A percentile compares a stretch with the other conserved stretches of the same genome.
Conservation (phyloP, 2,329 filamentous ascomycete species). For the Madurella fahalii region DNA sequence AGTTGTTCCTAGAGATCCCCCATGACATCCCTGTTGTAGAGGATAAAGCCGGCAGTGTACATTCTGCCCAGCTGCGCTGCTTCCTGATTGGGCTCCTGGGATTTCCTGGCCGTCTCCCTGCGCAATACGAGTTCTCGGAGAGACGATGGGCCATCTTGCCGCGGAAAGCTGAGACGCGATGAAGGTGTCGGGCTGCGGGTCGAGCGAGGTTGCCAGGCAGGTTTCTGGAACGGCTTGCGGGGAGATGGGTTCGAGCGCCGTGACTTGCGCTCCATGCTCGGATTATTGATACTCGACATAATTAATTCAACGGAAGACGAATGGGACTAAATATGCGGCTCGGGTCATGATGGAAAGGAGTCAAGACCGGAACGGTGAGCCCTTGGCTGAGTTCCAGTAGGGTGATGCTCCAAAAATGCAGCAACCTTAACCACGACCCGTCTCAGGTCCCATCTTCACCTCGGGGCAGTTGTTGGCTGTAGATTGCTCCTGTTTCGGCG, state of each 20-base stretch:
- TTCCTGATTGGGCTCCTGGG: background rate
- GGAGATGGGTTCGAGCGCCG: too few species aligned
- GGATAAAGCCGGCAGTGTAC: background rate
- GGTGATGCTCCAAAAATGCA: too few species aligned
- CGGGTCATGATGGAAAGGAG: too few species aligned
- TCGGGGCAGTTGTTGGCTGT: too few species aligned
- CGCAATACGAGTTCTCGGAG: background rate
- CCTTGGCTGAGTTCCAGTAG: too few species aligned
- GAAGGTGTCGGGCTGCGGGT: background rate
- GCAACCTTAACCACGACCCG: too few species aligned
- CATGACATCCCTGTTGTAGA: background rate
- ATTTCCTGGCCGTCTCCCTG: background rate
- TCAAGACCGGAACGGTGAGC: too few species aligned
- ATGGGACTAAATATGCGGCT: too few species aligned
- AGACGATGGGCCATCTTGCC: background rate
- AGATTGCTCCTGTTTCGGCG: too few species aligned
- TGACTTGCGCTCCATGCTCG: background rate
- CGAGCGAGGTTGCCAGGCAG: background rate
- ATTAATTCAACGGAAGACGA: too few species aligned
- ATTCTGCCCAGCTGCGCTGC: background rate
- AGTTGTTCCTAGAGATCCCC: background rate
- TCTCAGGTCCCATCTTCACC: too few species aligned
- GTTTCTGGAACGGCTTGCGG: background rate
- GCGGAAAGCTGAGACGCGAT: background rate
- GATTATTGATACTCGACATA: background rate